Percentiles rank a stretch among this genome's conserved stretches.
Evolutionary conservation across 2,329 filamentous ascomycete species (phyloP).

Genomic region (Fulvia fulva): DNA sequence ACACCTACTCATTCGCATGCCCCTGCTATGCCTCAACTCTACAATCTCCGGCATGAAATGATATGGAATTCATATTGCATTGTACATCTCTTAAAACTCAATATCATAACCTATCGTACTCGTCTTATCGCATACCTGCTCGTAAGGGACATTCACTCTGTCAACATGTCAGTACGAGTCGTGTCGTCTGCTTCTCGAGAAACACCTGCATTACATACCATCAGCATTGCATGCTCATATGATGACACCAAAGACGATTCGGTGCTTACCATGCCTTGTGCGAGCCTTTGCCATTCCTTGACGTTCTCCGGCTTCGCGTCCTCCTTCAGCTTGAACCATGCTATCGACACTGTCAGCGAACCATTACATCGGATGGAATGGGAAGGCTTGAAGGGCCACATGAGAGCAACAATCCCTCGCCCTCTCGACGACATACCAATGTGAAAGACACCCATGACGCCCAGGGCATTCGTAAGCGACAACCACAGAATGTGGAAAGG

Average conservation of each 20-base stretch:
- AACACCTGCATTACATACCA: not conserved
- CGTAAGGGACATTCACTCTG: not conserved
- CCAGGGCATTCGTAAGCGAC: not conserved
- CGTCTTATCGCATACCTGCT: not conserved
- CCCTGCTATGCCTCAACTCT: no score
- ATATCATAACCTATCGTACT: constrained; percentile 1
- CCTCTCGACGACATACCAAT: not conserved
- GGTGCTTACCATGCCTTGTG: not conserved
- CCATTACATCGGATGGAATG: no score
- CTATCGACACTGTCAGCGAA: not conserved
- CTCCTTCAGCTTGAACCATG: not conserved
- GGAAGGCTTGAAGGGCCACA: not conserved
- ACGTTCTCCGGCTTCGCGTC: not conserved
- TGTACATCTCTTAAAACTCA: not conserved
- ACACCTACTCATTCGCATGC: no score
- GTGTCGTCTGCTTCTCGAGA: not conserved
- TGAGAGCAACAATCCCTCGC: not conserved
- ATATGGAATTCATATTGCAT: no score
- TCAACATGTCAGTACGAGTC: not conserved
- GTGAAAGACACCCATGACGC: not conserved
- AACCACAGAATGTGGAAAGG: not conserved
- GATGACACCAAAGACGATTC: not conserved
- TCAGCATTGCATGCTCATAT: not conserved
- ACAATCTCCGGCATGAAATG: no score
- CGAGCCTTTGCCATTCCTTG: not conserved